Base-by-base conservation (phyloP, 371 early-diverging fungal species). In the Catenaria anguillulae region DNA sequence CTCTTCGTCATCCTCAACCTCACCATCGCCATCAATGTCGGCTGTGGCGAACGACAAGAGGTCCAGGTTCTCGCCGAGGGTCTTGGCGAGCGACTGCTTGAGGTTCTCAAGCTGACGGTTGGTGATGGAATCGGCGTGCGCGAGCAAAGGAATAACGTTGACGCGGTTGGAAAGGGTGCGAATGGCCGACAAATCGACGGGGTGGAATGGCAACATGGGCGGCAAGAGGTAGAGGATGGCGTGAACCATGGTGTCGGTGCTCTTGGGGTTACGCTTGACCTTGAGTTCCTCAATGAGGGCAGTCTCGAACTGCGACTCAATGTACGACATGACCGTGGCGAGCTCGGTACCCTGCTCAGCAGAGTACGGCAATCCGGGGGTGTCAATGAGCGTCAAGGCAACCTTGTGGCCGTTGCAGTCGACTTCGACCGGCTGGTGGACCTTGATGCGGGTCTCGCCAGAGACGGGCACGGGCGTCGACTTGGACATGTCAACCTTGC, bases 291-390 rank as follows among this genome's bases (percentile, higher is more conserved):
- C 52, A 8, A 50, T 29, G 29, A 50, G 52, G 2, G 52, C 15
- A 10, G 45, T 60, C 48, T 62, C 62, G 48, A 56, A 62, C 60
- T 62, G 62, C 54, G 42, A 40, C 48, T 62, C 62, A 62, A 62
- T 62, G 60, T 62, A 62, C 34, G 36, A 35, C 40, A 62, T 40
- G 43, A 62, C 48, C 0, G 54, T 45, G 33, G 62, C 60, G 45
- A 54, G 48, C 62, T 60, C 54, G 40, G 29, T 60, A 42, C 62
- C 60, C 54, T 62, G 42, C 33, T 62, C 45, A n/a, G 43, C 61
- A 24, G 59, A 43, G 60, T 56, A 56, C 40, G 62, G 62, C 36
- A 62, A 40, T 0, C 62, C 62, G 42, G 62, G 62, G 36, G 62
- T 62, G 60, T 62, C 62, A 31, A 62, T 62, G 33, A 62, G 60